phyloP scores from a whole-genome alignment of 148 eudicot species.

The Drosera capensis region DNA sequence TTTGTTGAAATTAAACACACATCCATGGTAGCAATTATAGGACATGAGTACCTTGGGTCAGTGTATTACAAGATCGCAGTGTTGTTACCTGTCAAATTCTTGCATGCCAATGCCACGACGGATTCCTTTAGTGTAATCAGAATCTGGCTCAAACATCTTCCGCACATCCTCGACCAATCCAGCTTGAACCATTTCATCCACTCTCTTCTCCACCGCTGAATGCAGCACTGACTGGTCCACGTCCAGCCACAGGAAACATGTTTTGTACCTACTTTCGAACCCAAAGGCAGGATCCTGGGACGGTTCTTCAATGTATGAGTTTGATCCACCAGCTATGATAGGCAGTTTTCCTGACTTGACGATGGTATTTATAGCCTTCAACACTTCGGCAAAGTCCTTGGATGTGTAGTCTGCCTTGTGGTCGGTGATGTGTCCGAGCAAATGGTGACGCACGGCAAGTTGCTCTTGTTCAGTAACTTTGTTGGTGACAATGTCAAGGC shows the following conservation, averaged over 20 bases:
- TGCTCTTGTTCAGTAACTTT: constrained; percentile 9
- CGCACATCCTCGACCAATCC: constrained; percentile 21
- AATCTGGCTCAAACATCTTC: constrained; percentile 4
- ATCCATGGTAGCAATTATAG: no score
- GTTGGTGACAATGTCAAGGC: constrained; percentile 25
- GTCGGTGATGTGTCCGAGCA: constrained; percentile 11
- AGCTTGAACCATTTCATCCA: constrained; percentile 16
- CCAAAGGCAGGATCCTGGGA: constrained; percentile 4
- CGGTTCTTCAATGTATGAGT: constrained; percentile 15
- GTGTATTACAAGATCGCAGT: neutral
- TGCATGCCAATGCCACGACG: constrained; percentile 18
- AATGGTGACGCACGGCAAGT: constrained; percentile 16
- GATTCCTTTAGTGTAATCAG: constrained; percentile 15
- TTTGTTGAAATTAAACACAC: neutral
- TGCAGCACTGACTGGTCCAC: constrained; percentile 8
- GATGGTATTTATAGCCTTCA: constrained; percentile 3
- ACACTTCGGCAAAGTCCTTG: constrained; percentile 5
- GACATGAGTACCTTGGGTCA: no score
- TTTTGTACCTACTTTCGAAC: constrained; percentile 7
- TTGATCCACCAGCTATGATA: constrained; percentile 24
- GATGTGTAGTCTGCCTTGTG: constrained; percentile 12
- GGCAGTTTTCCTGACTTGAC: constrained; percentile 6
- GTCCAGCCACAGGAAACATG: constrained; percentile 15
- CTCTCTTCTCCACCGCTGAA: constrained; percentile 7
- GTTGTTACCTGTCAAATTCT: constrained; percentile 10